Conservation (phyloP, 1,284 basidiomycete species). For the Marasmius sp. region DNA sequence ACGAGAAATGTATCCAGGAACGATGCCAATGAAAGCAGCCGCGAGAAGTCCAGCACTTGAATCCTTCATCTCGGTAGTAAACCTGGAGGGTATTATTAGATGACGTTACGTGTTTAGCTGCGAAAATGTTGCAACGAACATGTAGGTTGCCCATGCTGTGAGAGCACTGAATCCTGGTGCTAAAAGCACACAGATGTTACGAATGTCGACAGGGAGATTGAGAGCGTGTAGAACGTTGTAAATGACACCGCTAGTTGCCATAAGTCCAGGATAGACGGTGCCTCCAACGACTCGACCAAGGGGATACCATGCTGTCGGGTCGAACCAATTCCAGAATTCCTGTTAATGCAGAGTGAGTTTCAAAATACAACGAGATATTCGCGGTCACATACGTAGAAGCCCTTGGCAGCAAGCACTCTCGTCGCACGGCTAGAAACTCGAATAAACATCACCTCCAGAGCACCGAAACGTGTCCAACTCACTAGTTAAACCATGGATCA, state of each 20-base stretch:
- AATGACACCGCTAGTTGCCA: constrained; percentile 97
- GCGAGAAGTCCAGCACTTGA: constrained; percentile 93
- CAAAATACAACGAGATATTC: constrained; percentile 3
- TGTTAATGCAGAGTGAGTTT: constrained; percentile 28
- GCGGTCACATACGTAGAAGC: constrained; percentile 83
- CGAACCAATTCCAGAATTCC: constrained; percentile 99
- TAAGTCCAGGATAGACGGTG: constrained; percentile 96
- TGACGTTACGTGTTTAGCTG: background rate
- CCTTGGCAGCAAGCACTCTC: constrained; percentile 81
- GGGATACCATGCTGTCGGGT: constrained; percentile 98
- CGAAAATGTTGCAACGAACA: constrained; percentile 49
- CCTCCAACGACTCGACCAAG: constrained; percentile 97
- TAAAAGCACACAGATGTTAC: constrained; percentile 95
- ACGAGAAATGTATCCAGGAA: constrained; percentile 97
- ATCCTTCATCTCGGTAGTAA: constrained; percentile 93
- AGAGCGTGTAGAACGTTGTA: constrained; percentile 88
- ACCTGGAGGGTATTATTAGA: constrained; percentile 47
- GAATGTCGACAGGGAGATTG: constrained; percentile 95
- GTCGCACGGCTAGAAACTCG: constrained; percentile 80
- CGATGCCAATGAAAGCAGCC: constrained; percentile 98
- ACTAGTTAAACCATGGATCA: constrained; percentile 99
- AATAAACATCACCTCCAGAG: constrained; percentile 1
- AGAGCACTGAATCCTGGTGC: constrained; percentile 96
- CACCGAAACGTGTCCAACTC: constrained; percentile 34
- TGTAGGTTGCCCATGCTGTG: constrained; percentile 97